Evolutionary conservation across 805 yeast species (phyloP).

Genomic region (Dipodascus geniculatus): DNA sequence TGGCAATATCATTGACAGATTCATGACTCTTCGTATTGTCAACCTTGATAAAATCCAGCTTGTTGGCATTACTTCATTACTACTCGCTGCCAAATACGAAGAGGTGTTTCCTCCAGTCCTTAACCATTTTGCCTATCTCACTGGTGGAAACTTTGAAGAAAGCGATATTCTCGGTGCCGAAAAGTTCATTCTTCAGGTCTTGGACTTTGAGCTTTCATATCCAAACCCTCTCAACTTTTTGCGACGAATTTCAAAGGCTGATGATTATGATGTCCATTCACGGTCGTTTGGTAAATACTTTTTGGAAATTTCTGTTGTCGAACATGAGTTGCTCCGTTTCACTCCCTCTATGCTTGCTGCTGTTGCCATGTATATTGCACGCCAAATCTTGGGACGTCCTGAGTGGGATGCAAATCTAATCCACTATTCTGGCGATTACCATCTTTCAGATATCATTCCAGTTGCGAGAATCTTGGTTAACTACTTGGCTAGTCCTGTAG

Average conservation of each 20-base stretch:
- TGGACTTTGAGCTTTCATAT: conserved; percentile 65
- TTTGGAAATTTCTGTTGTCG: conserved; percentile 66
- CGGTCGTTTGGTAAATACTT: conserved; percentile 80
- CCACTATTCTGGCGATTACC: conserved; percentile 86
- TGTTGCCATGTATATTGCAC: conserved; percentile 73
- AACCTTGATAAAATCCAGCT: conserved; percentile 73
- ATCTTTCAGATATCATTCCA: conserved; percentile 58
- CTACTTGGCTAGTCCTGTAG: conserved; percentile 64
- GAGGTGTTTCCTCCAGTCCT: conserved; percentile 84
- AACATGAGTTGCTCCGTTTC: conserved; percentile 58
- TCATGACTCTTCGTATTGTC: conserved; percentile 61
- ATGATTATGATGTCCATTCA: conserved; percentile 72
- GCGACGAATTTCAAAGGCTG: conserved; percentile 82
- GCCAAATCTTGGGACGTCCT: conserved; percentile 51
- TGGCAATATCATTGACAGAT: conserved; percentile 78
- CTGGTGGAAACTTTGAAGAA: conserved; percentile 75
- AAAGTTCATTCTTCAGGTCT: conserved; percentile 57
- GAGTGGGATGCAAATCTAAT: conserved; percentile 81
- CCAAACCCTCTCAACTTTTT: conserved; percentile 88
- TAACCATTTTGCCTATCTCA: conserved; percentile 73
- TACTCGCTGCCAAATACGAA: conserved; percentile 88
- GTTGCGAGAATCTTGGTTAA: conserved; percentile 65
- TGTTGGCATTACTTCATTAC: conserved; percentile 73
- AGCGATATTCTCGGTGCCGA: conserved; percentile 78
- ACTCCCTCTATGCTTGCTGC: conserved; percentile 78